Conservation (phyloP, 257 asterid species). For the Primulina tabacum region DNA sequence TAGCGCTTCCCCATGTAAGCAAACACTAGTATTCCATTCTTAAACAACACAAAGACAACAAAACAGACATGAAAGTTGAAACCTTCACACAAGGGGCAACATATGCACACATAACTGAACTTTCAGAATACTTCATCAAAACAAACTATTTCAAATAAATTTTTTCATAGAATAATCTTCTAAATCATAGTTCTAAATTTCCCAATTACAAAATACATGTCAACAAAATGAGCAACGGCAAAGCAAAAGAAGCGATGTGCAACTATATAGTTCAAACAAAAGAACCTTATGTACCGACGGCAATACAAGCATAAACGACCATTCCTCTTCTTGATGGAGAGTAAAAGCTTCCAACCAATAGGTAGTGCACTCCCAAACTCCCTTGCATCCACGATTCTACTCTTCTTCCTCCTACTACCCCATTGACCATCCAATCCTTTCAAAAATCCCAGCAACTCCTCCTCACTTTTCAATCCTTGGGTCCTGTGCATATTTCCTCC, state of each 20-base stretch:
- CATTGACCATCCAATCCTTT: constrained; percentile 62
- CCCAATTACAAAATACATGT: not conserved
- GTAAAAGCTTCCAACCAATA: constrained; percentile 69
- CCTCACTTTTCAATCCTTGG: constrained; percentile 48
- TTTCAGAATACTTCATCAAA: constrained; percentile 1
- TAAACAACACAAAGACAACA: not conserved
- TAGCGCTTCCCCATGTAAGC: too few species aligned
- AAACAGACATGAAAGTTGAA: not conserved
- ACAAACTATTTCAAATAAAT: not conserved
- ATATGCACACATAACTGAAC: not conserved
- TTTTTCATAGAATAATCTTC: not conserved
- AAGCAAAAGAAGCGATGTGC: constrained; percentile 9
- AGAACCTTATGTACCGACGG: constrained; percentile 79
- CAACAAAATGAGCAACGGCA: not conserved
- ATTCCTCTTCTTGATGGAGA: constrained; percentile 61
- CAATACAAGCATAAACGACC: constrained; percentile 59
- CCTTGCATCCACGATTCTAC: constrained; percentile 69
- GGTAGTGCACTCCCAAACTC: constrained; percentile 69
- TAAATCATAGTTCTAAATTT: constrained; percentile 8
- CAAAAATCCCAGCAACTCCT: constrained; percentile 54
- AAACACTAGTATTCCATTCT: too few species aligned
- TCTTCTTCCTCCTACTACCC: constrained; percentile 81
- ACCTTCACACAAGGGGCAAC: not conserved
- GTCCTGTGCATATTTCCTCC: constrained; percentile 55
- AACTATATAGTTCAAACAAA: constrained; percentile 6